Evolutionary conservation across 495 filamentous ascomycete species (phyloP), one percentile per base, ranked within the genome.

Genomic region (Neurospora sublineolata): DNA sequence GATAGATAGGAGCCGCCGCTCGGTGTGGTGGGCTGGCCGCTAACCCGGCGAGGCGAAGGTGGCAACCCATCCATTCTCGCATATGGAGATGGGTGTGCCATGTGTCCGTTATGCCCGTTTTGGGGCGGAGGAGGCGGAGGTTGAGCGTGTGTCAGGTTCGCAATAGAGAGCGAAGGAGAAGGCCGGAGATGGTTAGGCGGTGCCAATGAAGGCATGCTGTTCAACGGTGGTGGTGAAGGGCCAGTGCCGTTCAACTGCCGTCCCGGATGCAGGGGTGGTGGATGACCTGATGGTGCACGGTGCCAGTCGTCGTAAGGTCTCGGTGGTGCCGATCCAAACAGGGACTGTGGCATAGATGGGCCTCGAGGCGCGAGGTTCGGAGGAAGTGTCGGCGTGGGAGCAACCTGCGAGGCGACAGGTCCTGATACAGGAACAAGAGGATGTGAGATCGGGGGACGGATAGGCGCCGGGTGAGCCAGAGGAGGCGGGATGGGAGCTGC

Each of bases 151-250:
- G 81, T 52, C 37, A 75, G 71, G 38, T 44, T 72, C 18, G 67
- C 73, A 37, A 83, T 79, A 10, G 52, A 64, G 2, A 64, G 52
- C 12, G 52, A 64, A 27, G 81, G 79, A 16, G 80, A 81, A 0
- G 83, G 83, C 33, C 83, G 80, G 10, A 85, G 79, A 69, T 80
- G 80, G 33, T 80, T 80, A 67, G 80, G 78, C 74, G 82, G 77
- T 70, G 81, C 77, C 69, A 85, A 77, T 58, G 83, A 73, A 69
- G 84, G 73, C 58, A 83, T 83, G 39, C 67, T 68, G 70, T 69
- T 75, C 4, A 68, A 69, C 41, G 73, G 79, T 20, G 75, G 74
- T 3, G 76, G 82, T 27, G 82, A 78, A 5, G 81, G 79, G 33
- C 75, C 76, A 69, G 73, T 73, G 42, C 82, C 81, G 73, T 84